These are phyloP conservation scores for Melastoma candidum DNA, from an alignment of 441 rosid genomes.

Conservation along the genomic window DNA sequence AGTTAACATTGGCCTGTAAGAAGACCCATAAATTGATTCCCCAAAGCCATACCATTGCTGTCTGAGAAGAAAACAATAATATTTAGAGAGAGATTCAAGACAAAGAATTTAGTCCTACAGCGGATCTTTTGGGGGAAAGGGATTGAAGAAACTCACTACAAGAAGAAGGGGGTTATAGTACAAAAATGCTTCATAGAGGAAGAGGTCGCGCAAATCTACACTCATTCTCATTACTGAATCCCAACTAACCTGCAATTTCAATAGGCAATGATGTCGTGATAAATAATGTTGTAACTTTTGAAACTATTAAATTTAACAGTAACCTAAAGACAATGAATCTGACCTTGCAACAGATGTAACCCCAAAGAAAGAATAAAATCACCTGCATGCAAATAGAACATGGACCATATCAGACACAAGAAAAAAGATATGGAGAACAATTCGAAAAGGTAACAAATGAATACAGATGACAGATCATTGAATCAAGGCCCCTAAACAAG, in stretches of 20 bases:
- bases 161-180: conserved; percentile 96
- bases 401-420: conserved; percentile 17
- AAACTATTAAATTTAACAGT: not conserved
- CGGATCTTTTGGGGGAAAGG: too few species aligned
- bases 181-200: conserved; percentile 86
- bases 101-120: too few species aligned
- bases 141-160: conserved; percentile 44
- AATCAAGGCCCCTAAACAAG: too few species aligned
- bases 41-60: conserved; percentile 98
- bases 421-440: not conserved
- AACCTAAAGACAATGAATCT: conserved; percentile 12
- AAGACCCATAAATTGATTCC: conserved; percentile 89
- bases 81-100: too few species aligned
- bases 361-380: conserved; percentile 52
- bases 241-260: conserved; percentile 71
- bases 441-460: too few species aligned
- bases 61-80: conserved; percentile 33
- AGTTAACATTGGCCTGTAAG: conserved; percentile 65
- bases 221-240: conserved; percentile 94
- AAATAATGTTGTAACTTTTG: too few species aligned
- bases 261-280: too few species aligned
- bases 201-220: conserved; percentile 67
- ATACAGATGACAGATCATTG: too few species aligned
- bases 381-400: conserved; percentile 31
- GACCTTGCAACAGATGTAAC: conserved; percentile 88